Evolutionary conservation across 73 alveolate species (phyloP).

Genomic region (Diophrys appendiculata): DNA sequence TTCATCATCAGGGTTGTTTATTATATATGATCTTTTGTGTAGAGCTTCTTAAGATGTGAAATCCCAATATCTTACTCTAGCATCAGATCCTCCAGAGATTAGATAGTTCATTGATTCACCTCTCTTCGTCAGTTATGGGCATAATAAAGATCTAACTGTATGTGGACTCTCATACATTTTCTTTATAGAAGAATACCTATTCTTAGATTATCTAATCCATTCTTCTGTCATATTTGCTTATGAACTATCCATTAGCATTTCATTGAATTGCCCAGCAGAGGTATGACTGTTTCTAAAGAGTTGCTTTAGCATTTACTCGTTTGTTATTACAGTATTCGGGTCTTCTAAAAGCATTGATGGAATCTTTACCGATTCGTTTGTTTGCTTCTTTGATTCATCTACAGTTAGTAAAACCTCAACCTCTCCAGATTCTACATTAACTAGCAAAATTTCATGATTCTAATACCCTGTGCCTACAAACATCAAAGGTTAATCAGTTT

Average conservation of each 20-base stretch:
- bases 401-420: slow-evolving; percentile 43
- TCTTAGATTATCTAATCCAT: slow-evolving; percentile 39
- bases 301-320: background rate
- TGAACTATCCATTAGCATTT: slow-evolving; percentile 3
- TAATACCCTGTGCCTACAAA: slow-evolving; percentile 33
- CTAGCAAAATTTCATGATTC: slow-evolving; percentile 40
- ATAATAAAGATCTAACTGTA: slow-evolving; percentile 36
- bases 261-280: slow-evolving; percentile 11
- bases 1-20: slow-evolving; percentile 53
- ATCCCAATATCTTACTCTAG: slow-evolving; percentile 61
- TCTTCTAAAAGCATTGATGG: background rate
- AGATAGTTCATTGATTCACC: slow-evolving; percentile 43
- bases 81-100: slow-evolving; percentile 58
- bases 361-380: background rate
- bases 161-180: slow-evolving; percentile 16
- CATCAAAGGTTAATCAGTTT: slow-evolving; percentile 24
- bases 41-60: slow-evolving; percentile 14
- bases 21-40: slow-evolving; percentile 17
- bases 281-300: background rate
- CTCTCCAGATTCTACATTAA: slow-evolving; percentile 21
- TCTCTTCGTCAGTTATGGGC: slow-evolving; percentile 29
- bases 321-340: background rate
- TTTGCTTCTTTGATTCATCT: slow-evolving; percentile 12
- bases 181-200: slow-evolving; percentile 47
- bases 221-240: slow-evolving; percentile 51